Percentiles rank a stretch among this genome's conserved stretches.
These are phyloP conservation scores for Suhomyces panamericanus DNA, from an alignment of 1,139 yeast genomes.

Conservation along the genomic window DNA sequence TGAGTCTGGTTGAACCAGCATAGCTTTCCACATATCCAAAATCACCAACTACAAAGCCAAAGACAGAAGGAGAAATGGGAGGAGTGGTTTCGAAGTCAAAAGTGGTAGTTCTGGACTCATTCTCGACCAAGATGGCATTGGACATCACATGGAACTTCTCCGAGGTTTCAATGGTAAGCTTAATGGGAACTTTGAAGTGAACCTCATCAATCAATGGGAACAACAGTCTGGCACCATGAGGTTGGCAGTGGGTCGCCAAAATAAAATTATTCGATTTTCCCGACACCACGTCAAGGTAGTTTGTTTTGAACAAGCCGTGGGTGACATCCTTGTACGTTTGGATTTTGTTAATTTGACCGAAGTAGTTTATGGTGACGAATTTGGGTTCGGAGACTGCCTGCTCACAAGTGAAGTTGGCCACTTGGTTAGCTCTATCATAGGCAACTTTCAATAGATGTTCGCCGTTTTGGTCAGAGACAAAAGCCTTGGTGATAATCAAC, in stretches of 20 bases:
- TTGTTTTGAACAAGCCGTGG: conserved; percentile 67
- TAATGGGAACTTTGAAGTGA: conserved; percentile 50
- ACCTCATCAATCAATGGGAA: conserved; percentile 71
- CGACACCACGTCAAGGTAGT: conserved; percentile 51
- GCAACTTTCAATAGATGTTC: conserved; percentile 20
- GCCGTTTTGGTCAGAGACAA: conserved; percentile 2
- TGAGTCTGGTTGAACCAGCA: conserved; percentile 31
- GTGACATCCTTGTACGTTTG: conserved; percentile 59
- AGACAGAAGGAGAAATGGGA: conserved; percentile 58
- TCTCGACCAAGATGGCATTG: conserved; percentile 39
- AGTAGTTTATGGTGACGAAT: conserved; percentile 27
- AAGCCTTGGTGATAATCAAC: conserved; percentile 36
- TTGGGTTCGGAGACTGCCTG: conserved; percentile 1
- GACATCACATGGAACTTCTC: conserved; percentile 50
- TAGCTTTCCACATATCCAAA: conserved; percentile 43
- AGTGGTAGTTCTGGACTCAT: conserved; percentile 25
- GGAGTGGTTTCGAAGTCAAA: conserved; percentile 54
- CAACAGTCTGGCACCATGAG: conserved; percentile 57
- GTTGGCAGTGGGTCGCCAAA: conserved; percentile 71
- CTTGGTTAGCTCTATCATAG: conserved; percentile 42
- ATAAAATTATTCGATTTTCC: conserved; percentile 51
- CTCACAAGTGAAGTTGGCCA: conserved; percentile 25
- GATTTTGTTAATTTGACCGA: conserved; percentile 58
- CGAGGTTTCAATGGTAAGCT: conserved; percentile 48
- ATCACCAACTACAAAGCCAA: conserved; percentile 69